Conservation (phyloP, 1,284 basidiomycete species). For the Erythrobasidium hasegawianum region DNA sequence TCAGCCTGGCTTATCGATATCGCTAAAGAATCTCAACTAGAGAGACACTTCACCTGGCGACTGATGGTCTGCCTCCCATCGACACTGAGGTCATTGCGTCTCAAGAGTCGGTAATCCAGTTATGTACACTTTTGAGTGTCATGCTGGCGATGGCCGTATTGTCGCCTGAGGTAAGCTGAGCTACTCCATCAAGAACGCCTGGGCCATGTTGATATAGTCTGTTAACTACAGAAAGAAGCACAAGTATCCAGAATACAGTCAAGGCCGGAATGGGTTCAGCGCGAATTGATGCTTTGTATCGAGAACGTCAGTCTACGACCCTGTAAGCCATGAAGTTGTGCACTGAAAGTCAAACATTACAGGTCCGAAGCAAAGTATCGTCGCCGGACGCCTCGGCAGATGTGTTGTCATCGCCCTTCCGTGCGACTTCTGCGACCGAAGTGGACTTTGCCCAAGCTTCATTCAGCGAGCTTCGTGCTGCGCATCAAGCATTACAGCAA, state of each 20-base stretch:
- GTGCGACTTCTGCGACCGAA: neutral
- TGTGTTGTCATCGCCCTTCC: conserved; percentile 5
- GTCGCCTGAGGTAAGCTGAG: conserved; percentile 47
- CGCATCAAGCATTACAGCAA: conserved; percentile 57
- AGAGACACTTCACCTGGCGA: neutral
- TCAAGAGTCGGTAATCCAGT: conserved; percentile 54
- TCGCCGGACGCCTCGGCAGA: conserved; percentile 22
- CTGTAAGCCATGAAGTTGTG: neutral
- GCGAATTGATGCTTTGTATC: conserved; percentile 77
- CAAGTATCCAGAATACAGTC: conserved; percentile 80
- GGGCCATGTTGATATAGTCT: neutral
- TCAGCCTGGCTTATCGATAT: neutral
- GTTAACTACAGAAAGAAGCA: conserved; percentile 59
- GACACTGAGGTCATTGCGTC: conserved; percentile 8
- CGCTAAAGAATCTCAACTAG: conserved; percentile 1
- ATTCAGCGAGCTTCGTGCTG: conserved; percentile 55
- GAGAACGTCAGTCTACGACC: conserved; percentile 60
- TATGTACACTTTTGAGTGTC: conserved; percentile 70
- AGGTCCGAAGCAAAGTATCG: conserved; percentile 70
- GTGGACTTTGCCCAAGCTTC: conserved; percentile 12
- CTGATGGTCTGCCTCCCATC: neutral
- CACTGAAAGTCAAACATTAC: neutral
- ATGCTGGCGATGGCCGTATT: conserved; percentile 91
- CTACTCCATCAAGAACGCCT: conserved; percentile 31
- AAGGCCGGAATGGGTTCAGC: conserved; percentile 72